Percentiles rank a stretch among this genome's conserved stretches.
Conservation (phyloP, 2,329 filamentous ascomycete genomes). For the Phialophora chinensis region DNA sequence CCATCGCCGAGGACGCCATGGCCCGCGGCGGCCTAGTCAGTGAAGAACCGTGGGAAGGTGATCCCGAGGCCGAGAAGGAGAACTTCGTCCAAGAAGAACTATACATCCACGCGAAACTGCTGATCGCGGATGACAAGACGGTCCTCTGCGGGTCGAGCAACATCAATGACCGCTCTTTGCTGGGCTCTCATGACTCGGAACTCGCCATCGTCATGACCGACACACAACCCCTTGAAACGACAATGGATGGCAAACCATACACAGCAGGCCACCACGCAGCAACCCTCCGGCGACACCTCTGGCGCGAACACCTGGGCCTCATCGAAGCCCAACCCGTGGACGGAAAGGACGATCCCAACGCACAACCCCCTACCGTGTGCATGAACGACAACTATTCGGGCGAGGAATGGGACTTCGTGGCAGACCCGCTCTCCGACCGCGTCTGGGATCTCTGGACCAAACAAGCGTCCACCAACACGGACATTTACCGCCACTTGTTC, state of each 20-base stretch:
- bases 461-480: slow-evolving; percentile 78
- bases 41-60: slow-evolving; percentile 78
- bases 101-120: slow-evolving; percentile 89
- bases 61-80: slow-evolving; percentile 75
- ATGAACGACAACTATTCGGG: slow-evolving; percentile 78
- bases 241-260: slow-evolving; percentile 75
- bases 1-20: slow-evolving; percentile 82
- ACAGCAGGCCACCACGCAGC: slow-evolving; percentile 76
- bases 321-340: slow-evolving; percentile 73
- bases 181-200: slow-evolving; percentile 84
- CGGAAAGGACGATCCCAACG: slow-evolving; percentile 73
- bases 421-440: slow-evolving; percentile 71
- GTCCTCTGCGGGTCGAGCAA: slow-evolving; percentile 82
- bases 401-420: slow-evolving; percentile 69
- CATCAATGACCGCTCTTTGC: slow-evolving; percentile 74
- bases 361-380: slow-evolving; percentile 72
- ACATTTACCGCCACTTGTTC: slow-evolving; percentile 81
- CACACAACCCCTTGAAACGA: slow-evolving; percentile 69
- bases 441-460: slow-evolving; percentile 75
- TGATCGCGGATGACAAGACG: slow-evolving; percentile 78
- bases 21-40: slow-evolving; percentile 66
- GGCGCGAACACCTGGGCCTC: slow-evolving; percentile 88
- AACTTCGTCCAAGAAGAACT: slow-evolving; percentile 89
- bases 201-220: slow-evolving; percentile 91
- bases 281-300: slow-evolving; percentile 81